Conservation (phyloP, 2,329 filamentous ascomycete species). For the Ceratocystis smalleyi region DNA sequence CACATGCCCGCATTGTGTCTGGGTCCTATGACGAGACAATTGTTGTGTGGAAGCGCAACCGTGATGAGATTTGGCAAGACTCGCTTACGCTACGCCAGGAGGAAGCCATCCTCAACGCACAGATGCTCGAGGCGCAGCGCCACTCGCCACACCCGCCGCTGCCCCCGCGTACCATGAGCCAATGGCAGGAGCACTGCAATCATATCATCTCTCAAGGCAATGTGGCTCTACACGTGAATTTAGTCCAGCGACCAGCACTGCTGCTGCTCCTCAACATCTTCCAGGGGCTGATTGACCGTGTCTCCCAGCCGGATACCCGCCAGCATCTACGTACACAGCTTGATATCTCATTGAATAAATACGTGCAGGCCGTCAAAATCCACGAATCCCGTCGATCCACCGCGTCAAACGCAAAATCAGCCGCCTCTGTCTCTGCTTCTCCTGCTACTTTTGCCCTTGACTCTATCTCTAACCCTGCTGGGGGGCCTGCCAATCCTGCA, state of each 20-base stretch:
- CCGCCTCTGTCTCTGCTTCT: not conserved
- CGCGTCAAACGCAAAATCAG: too few relatives aligned
- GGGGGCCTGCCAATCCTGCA: not conserved
- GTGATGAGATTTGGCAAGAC: constrained; percentile 70
- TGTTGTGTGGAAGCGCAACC: constrained; percentile 82
- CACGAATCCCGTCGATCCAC: not conserved
- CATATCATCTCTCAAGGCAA: constrained; percentile 36
- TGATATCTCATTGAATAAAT: constrained; percentile 29
- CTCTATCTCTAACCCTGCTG: not conserved
- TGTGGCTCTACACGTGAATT: constrained; percentile 30
- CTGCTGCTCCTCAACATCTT: constrained; percentile 34
- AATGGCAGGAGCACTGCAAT: constrained; percentile 24
- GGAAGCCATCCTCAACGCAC: constrained; percentile 43
- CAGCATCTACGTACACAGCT: constrained; percentile 37
- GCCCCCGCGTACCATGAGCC: not conserved
- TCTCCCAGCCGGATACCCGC: constrained; percentile 33
- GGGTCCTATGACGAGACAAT: constrained; percentile 94
- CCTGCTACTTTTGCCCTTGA: not conserved
- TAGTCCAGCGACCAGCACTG: constrained; percentile 34
- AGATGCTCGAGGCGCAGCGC: constrained; percentile 16
- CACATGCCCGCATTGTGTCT: constrained; percentile 87
- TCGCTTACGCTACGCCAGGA: constrained; percentile 62
- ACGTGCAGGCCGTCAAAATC: not conserved
- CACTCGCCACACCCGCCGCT: not conserved
- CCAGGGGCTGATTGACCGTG: constrained; percentile 36